phyloP scores from a whole-genome alignment of 257 asterid species.

The Capsicum rhomboideum region DNA sequence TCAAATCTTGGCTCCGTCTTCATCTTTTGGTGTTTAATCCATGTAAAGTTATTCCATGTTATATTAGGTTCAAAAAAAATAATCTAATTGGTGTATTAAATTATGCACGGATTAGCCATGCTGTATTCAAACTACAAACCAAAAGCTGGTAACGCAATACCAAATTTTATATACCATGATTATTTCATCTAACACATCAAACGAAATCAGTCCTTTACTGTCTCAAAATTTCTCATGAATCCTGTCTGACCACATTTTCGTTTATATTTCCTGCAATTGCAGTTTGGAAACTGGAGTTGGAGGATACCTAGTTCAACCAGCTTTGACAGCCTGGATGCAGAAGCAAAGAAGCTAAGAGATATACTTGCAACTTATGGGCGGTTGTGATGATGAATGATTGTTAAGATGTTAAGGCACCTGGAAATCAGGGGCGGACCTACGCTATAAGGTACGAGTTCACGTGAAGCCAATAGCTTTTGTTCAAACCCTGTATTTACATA shows the following conservation, averaged over 20 bases:
- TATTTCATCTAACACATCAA: neutral
- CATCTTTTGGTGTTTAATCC: neutral
- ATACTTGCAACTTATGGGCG: slow-evolving; percentile 71
- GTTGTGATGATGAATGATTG: slow-evolving; percentile 10
- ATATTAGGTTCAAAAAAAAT: neutral
- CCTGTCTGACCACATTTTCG: neutral
- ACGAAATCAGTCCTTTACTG: neutral
- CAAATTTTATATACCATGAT: neutral
- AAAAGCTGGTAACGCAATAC: neutral
- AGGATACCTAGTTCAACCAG: slow-evolving; percentile 61
- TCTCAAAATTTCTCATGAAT: neutral
- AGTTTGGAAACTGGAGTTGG: slow-evolving; percentile 99
- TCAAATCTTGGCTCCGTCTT: too few species aligned
- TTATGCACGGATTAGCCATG: neutral
- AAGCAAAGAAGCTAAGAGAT: slow-evolving; percentile 62
- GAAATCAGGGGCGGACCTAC: neutral
- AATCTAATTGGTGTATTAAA: neutral
- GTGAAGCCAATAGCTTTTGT: neutral
- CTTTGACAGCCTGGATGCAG: slow-evolving; percentile 53
- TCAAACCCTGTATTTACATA: neutral
- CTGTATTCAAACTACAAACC: neutral
- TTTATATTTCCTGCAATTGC: slow-evolving; percentile 8
- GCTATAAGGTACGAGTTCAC: neutral
- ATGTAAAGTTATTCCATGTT: neutral
- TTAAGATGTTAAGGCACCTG: neutral